Base-by-base conservation (phyloP, 371 early-diverging fungal genomes). In the Syncephalastrum monosporum region DNA sequence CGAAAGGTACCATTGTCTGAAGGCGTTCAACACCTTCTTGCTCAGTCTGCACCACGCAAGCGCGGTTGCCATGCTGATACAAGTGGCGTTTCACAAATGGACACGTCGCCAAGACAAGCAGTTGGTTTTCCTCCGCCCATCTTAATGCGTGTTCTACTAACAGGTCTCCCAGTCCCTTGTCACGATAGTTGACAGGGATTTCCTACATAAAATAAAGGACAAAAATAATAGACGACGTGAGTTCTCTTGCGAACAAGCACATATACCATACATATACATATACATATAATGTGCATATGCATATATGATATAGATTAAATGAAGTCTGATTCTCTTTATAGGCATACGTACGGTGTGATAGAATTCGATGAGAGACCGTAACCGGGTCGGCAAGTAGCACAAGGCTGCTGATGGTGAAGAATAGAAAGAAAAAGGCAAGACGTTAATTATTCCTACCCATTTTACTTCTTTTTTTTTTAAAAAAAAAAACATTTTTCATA, bases 341-440 rank as follows among this genome's bases (percentile, higher is more conserved):
- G 38, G 38, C 38, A 33, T 29, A 50, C 59, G 55, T 68, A 68
- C 68, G 15, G 68, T 68, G 48, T 68, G 68, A 51, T 60, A 63
- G 41, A 68, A 63, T 33, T 68, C 68, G 47, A 68, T 33, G 6
- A 68, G 15, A 23, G 53, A 41, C 42, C 50, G 54, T 15, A 63
- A 47, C 44, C 57, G 53, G 0, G 68, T 68, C 15, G 68, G 68
- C 27, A 68, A 53, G 51, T 68, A 68, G 29, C 68, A 68, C 10
- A 61, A 48, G 29, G 68, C 68, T 19, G 64, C 68, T 68, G 38
- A 33, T 33, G 38, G 10, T 12, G 38, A 33, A 8, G 38, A 33
- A 8, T 6, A 10, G 3, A 42, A 42, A 25, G 21, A 25, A 19
- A 48, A 24, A 46, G 33, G 54, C 50, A n/a, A 53, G 50, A 45